phyloP scores from a whole-genome alignment of 139 green algal species.

The Gonium pectorale region DNA sequence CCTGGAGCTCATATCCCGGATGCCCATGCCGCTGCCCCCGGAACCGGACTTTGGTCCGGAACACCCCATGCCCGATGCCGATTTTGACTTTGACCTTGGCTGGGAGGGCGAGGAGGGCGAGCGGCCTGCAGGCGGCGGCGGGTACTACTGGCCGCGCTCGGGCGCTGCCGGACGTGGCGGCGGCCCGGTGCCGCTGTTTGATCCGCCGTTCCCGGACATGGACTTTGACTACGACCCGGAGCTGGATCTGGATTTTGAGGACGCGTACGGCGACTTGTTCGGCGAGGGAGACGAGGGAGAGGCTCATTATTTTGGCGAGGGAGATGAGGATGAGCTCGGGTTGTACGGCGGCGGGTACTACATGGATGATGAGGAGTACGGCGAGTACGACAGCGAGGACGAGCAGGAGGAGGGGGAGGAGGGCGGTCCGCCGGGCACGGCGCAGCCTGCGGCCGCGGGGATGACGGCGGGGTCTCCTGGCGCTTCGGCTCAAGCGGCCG shows the following conservation, averaged over 20 bases:
- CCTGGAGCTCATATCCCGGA: conserved; percentile 15
- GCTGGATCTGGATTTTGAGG: neutral
- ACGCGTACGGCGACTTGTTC: neutral
- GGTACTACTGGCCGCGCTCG: conserved; percentile 5
- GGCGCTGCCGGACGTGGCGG: neutral
- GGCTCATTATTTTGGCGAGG: neutral
- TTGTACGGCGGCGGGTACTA: neutral
- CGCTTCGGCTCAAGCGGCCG: neutral
- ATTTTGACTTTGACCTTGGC: conserved; percentile 24
- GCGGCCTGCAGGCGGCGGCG: neutral
- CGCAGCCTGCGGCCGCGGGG: neutral
- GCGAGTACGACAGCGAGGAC: neutral
- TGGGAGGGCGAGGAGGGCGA: conserved; percentile 29
- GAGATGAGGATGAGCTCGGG: neutral
- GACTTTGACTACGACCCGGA: too few relatives aligned
- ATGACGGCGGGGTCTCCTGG: neutral
- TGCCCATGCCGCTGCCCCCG: conserved; percentile 35
- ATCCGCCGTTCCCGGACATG: conserved; percentile 25
- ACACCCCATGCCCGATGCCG: neutral
- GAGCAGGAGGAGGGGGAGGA: conserved; percentile 5
- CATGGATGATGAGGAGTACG: neutral
- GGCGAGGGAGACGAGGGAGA: neutral
- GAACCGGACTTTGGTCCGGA: conserved; percentile 25
- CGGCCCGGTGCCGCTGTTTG: neutral
- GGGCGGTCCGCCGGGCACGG: too few relatives aligned